Conservation (phyloP, 139 green algal genomes). For the Chloropicon primus region DNA sequence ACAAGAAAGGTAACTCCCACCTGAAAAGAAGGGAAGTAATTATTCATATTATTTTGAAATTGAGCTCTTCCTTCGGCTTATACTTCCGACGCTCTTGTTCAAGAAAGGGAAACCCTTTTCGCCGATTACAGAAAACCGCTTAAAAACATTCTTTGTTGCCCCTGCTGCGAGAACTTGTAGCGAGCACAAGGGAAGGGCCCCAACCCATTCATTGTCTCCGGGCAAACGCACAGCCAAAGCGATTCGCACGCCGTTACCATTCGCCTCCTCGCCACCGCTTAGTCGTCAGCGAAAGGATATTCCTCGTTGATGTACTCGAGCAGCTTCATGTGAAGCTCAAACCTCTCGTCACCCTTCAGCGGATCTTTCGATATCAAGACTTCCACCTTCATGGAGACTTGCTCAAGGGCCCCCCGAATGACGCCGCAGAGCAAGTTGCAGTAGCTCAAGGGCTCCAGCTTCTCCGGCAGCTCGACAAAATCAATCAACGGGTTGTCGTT, state of each 20-base stretch:
- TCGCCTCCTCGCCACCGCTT: no score
- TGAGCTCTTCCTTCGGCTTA: no score
- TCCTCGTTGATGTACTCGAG: slow-evolving; percentile 38
- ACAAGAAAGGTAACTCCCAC: not conserved
- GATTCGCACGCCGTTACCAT: no score
- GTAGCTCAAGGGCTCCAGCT: slow-evolving; percentile 57
- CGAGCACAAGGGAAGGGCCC: not conserved
- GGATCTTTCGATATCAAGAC: slow-evolving; percentile 1
- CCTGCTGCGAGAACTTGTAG: not conserved
- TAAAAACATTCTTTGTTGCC: no score
- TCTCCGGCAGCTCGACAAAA: slow-evolving; percentile 91
- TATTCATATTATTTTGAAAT: no score
- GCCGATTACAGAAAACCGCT: no score
- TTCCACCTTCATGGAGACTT: slow-evolving; percentile 29
- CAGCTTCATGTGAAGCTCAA: slow-evolving; percentile 36
- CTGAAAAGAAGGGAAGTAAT: not conserved
- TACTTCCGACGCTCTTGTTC: no score
- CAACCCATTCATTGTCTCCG: no score
- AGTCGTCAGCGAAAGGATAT: slow-evolving; percentile 90
- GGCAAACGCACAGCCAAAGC: no score
- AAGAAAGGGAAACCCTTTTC: no score
- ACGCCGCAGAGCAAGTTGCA: slow-evolving; percentile 83
- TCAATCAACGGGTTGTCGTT: slow-evolving; percentile 86
- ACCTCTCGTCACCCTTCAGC: slow-evolving; percentile 12
- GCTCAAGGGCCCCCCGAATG: slow-evolving; percentile 74